Evolutionary conservation across 2,329 filamentous ascomycete genomes (phyloP), one percentile per base, ranked within the genome.

Genomic region (Lasiodiplodia gonubiensis): DNA sequence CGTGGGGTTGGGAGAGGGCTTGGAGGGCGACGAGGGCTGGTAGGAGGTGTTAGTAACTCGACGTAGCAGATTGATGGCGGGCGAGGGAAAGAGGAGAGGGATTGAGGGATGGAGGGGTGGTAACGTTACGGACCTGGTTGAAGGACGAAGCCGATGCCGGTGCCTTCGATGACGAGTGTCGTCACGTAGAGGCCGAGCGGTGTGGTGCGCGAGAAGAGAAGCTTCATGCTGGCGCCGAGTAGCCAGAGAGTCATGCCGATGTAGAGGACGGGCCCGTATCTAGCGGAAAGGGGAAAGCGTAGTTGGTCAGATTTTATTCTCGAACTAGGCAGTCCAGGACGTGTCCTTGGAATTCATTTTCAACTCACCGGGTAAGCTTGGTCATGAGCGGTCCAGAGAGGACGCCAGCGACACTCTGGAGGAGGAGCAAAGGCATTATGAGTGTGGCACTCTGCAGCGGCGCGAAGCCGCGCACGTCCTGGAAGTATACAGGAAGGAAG

Each of bases 401-500:
- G 10, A 61, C 57, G 10, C 71, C 72, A 2, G 71, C 68, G n/a
- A 72, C 30, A 27, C 71, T 72, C 49, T 75, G 74, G 1, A 70
- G 66, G 1, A 74, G 55, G 4, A 75, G 66, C 1, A 74, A 67
- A 3, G 74, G 73, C 10, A 76, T 23, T 27, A 72, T 70, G 3
- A 75, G 70, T 14, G 69, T 69, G 2, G 73, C 74, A 25, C 71
- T 73, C 39, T 71, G 68, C 23, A 61, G 16, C 27, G 42, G 57
- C 7, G 25, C 33, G 42, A 35, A 61, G 11, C 57, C 42, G 25
- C 73, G 74, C 6, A 83, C 77, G 4, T 76, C 75, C 64, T 83
- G 81, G 64, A 82, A 82, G 65, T 80, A 83, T 0, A 81, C 73
- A 25, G 73, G 74, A 2, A 80, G 70, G 64, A 78, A 80, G 66